These are phyloP conservation scores for Fusarium sp. DNA, from an alignment of 2,329 filamentous ascomycete genomes.

Conservation along the genomic window DNA sequence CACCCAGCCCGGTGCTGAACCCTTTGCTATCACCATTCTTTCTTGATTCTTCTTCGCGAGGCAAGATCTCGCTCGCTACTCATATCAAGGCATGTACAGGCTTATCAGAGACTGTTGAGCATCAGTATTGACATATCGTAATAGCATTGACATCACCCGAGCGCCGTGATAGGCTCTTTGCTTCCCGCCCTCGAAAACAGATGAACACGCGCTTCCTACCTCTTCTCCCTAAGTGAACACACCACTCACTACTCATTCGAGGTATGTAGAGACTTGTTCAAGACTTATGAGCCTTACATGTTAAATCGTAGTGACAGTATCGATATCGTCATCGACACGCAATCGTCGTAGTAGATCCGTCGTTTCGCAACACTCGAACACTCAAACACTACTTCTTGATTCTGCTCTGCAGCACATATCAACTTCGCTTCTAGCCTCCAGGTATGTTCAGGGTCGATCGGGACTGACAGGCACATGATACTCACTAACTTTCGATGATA, in stretches of 20 bases:
- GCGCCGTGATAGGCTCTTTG: background rate
- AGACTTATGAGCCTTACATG: background rate
- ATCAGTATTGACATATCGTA: background rate
- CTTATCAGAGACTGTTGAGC: background rate
- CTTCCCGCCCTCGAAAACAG: background rate
- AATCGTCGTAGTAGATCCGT: background rate
- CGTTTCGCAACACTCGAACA: background rate
- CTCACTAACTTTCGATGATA: background rate
- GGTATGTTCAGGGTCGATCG: background rate
- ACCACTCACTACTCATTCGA: background rate
- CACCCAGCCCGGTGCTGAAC: background rate
- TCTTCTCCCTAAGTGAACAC: background rate
- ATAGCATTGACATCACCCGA: background rate
- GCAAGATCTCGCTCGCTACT: background rate
- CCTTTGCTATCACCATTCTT: background rate
- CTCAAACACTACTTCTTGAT: background rate
- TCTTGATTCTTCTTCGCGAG: background rate
- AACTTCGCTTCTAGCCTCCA: background rate
- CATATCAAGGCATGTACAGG: background rate
- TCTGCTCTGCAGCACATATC: background rate
- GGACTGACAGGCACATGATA: background rate
- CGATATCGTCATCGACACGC: background rate
- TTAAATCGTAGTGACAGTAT: background rate
- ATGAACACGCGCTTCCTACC: background rate
- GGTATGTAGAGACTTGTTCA: background rate